These are phyloP conservation scores for Globisporangium barbulae DNA, from an alignment of 352 stramenopile genomes.

Conservation along the genomic window DNA sequence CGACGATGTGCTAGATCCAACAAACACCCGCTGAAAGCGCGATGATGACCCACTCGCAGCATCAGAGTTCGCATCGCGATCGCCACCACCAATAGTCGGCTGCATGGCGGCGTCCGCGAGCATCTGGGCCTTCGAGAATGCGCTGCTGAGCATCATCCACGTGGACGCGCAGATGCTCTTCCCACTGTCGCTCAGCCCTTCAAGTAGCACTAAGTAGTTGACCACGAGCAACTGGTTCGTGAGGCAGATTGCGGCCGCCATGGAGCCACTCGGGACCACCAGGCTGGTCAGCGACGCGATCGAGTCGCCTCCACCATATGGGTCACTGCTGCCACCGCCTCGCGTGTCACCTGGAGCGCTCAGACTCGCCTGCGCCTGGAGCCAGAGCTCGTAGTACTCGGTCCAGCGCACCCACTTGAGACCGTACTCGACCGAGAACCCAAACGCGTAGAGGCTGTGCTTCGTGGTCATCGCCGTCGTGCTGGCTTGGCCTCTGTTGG, in stretches of 20 bases:
- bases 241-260: conserved; percentile 36
- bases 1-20: conserved; percentile 12
- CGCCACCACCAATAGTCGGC: neutral
- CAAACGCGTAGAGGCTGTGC: conserved; percentile 63
- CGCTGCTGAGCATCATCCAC: conserved; percentile 25
- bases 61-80: neutral
- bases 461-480: conserved; percentile 11
- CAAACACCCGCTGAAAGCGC: conserved; percentile 14
- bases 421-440: conserved; percentile 64
- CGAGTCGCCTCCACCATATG: neutral
- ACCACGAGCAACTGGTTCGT: conserved; percentile 43
- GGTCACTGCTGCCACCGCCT: conserved; percentile 2
- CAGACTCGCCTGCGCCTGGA: conserved; percentile 25
- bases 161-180: conserved; percentile 44
- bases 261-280: conserved; percentile 36
- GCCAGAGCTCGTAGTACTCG: conserved; percentile 59
- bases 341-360: conserved; percentile 1
- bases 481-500: neutral
- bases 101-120: conserved; percentile 1
- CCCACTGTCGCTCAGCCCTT: conserved; percentile 37
- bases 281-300: conserved; percentile 11
- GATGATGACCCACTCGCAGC: neutral
- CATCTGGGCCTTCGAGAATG: conserved; percentile 37
- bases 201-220: conserved; percentile 34
- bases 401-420: conserved; percentile 72